These are phyloP conservation scores for Eleusine indica DNA, from an alignment of 176 grass and related monocot genomes.

Conservation along the genomic window DNA sequence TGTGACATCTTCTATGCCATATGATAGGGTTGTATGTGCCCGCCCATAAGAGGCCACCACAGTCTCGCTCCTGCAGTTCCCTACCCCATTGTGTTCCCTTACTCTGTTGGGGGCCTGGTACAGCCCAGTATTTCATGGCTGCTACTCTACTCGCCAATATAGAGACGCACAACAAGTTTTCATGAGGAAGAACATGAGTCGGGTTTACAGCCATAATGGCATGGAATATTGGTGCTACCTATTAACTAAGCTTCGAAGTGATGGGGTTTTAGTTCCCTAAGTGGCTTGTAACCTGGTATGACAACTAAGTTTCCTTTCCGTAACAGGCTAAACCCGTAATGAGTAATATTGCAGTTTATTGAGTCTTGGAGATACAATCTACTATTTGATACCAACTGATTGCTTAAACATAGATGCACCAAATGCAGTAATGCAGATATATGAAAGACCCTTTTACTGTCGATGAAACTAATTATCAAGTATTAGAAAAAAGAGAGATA, in stretches of 20 bases:
- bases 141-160: background rate
- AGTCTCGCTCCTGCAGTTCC: background rate
- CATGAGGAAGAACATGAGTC: background rate
- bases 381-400: background rate
- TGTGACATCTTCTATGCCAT: background rate
- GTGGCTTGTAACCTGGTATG: background rate
- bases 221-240: background rate
- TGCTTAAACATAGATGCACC: constrained; percentile 2
- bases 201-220: background rate
- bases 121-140: background rate
- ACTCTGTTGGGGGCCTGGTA: background rate
- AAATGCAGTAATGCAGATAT: background rate
- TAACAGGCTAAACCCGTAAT: background rate
- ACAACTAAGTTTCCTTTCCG: background rate
- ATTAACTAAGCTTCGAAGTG: background rate
- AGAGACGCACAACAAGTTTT: background rate
- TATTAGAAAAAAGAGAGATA: background rate
- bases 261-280: background rate
- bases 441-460: background rate
- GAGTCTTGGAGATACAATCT: background rate
- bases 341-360: constrained; percentile 1
- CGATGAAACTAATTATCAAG: background rate
- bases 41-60: background rate
- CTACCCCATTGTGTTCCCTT: background rate
- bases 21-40: background rate